Conservation (phyloP, 2,329 filamentous ascomycete genomes). For the Venturia carpophila region DNA sequence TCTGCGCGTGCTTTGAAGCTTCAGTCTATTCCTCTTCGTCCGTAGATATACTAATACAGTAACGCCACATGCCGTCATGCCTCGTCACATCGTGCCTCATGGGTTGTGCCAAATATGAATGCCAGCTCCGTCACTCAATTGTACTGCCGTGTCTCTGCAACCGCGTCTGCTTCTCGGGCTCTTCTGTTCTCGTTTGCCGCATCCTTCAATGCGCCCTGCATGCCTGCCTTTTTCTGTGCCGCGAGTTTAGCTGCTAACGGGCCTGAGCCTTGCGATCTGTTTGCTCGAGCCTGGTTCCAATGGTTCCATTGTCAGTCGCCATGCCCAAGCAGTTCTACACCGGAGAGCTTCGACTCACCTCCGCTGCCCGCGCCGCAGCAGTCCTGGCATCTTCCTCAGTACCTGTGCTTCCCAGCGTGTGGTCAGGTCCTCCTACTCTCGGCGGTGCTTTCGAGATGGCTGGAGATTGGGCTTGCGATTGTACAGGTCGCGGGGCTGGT, state of each 20-base stretch:
- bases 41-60: not conserved
- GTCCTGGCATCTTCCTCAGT: constrained; percentile 52
- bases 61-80: not conserved
- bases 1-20: no score
- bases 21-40: no score
- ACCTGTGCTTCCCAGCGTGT: constrained; percentile 53
- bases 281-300: constrained; percentile 58
- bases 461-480: constrained; percentile 16
- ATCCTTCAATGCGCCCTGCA: constrained; percentile 58
- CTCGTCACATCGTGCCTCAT: constrained; percentile 2
- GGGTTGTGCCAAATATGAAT: not conserved
- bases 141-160: constrained; percentile 49
- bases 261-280: constrained; percentile 42
- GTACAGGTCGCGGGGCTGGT: not conserved
- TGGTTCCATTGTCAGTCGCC: constrained; percentile 15
- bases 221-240: constrained; percentile 68
- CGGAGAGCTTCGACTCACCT: constrained; percentile 50
- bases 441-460: constrained; percentile 29
- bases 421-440: constrained; percentile 48
- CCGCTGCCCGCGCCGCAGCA: constrained; percentile 73
- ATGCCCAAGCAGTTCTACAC: no score
- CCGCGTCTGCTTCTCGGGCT: constrained; percentile 60
- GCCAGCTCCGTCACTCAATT: constrained; percentile 35
- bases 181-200: constrained; percentile 58
- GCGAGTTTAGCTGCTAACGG: constrained; percentile 57